Percentiles rank a stretch among this genome's conserved stretches.
Evolutionary conservation across 306 rosid genomes (phyloP).

Genomic region (Macrotyloma uniflorum): DNA sequence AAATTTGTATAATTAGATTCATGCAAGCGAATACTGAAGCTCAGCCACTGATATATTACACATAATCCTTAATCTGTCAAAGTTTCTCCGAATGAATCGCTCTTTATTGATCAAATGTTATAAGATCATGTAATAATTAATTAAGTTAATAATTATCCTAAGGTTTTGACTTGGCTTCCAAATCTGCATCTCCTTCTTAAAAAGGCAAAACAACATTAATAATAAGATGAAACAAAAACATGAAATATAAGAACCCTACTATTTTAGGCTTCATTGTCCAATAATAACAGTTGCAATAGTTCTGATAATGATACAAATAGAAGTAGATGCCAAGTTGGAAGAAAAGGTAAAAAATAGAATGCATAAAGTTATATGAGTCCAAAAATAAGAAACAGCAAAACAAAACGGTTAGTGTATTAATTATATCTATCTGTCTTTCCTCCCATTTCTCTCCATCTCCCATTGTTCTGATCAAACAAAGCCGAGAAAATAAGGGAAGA

Average conservation of each 20-base stretch:
- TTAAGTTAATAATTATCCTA: not conserved
- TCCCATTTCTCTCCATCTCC: constrained; percentile 55
- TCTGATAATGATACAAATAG: not conserved
- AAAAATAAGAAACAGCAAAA: not conserved
- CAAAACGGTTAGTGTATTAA: not conserved
- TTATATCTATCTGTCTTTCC: constrained; percentile 43
- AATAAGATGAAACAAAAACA: not conserved
- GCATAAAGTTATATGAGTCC: not conserved
- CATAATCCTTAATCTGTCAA: not conserved
- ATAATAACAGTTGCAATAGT: not conserved
- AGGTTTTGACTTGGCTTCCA: constrained; percentile 27
- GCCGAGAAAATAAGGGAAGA: constrained; percentile 41
- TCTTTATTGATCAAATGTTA: constrained; percentile 2
- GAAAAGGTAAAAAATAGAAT: not conserved
- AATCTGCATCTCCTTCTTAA: not conserved
- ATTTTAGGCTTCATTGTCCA: not conserved
- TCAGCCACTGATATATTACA: not conserved
- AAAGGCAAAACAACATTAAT: not conserved
- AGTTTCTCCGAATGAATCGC: constrained; percentile 26
- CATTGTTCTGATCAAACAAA: constrained; percentile 26
- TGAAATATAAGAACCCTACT: not conserved
- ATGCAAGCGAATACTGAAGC: not conserved
- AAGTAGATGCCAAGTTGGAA: not conserved
- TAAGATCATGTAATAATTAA: not conserved
- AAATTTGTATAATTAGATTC: not conserved